A percentile compares a stretch with the other conserved stretches of the same genome.
These are phyloP conservation scores for Blastomyces parvus DNA, from an alignment of 2,329 filamentous ascomycete genomes.

Conservation along the genomic window DNA sequence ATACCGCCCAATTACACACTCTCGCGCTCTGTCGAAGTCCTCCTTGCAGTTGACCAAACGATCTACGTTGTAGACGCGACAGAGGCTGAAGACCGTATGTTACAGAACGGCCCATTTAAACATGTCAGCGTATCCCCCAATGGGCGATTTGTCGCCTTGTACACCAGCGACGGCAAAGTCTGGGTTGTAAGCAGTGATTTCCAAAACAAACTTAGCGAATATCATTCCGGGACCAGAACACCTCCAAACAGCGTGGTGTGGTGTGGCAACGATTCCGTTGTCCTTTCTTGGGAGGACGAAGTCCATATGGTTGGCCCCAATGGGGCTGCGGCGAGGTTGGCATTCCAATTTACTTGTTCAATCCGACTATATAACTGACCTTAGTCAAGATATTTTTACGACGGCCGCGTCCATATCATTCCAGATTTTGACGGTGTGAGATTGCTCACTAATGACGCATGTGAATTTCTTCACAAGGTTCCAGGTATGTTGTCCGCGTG, in stretches of 20 bases:
- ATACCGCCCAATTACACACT: conserved; percentile 81
- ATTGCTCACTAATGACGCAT: conserved; percentile 84
- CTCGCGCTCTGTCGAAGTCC: conserved; percentile 83
- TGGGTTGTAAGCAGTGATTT: conserved; percentile 96
- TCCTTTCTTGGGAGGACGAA: conserved; percentile 96
- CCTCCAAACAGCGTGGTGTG: conserved; percentile 81
- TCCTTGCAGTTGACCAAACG: conserved; percentile 75
- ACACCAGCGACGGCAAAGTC: conserved; percentile 71
- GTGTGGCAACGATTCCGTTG: conserved; percentile 90
- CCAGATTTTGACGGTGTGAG: conserved; percentile 85
- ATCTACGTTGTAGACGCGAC: conserved; percentile 79
- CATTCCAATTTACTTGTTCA: neutral
- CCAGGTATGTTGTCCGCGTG: conserved; percentile 42
- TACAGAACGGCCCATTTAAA: conserved; percentile 85
- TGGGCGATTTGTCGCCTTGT: conserved; percentile 77
- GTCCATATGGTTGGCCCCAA: conserved; percentile 85
- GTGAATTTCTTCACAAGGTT: conserved; percentile 93
- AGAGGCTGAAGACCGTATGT: conserved; percentile 80
- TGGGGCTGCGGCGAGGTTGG: conserved; percentile 57
- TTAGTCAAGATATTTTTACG: conserved; percentile 65
- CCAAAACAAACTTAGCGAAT: conserved; percentile 82
- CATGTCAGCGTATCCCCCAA: conserved; percentile 88
- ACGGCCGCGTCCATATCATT: conserved; percentile 79
- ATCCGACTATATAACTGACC: conserved; percentile 15
- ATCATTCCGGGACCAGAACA: conserved; percentile 77